phyloP scores from a whole-genome alignment of 2,329 filamentous ascomycete species.

The Epichloe amarillans region DNA sequence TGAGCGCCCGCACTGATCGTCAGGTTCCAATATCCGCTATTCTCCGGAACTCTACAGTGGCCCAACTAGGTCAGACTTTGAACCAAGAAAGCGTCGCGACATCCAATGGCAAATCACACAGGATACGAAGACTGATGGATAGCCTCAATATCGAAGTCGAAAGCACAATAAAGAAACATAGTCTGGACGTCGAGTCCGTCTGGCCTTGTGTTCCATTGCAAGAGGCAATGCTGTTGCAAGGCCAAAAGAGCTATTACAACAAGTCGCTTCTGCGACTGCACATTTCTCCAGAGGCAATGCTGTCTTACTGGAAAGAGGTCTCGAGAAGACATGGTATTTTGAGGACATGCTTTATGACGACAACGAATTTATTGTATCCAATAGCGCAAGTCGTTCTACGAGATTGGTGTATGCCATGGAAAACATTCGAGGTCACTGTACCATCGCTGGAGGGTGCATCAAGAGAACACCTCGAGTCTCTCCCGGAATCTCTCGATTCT shows the following conservation, averaged over 20 bases:
- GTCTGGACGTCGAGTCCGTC: slow-evolving; percentile 36
- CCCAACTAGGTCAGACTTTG: slow-evolving; percentile 36
- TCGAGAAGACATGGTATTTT: slow-evolving; percentile 59
- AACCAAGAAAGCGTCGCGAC: not conserved
- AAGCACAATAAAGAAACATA: slow-evolving; percentile 6
- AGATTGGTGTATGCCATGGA: slow-evolving; percentile 28
- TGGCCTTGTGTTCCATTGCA: slow-evolving; percentile 79
- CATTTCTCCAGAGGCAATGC: slow-evolving; percentile 35
- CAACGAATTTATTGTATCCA: slow-evolving; percentile 43
- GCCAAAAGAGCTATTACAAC: slow-evolving; percentile 54
- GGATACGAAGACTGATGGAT: slow-evolving; percentile 14
- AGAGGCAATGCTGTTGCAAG: slow-evolving; percentile 63
- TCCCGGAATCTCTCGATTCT: slow-evolving; percentile 30
- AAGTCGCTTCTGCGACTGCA: slow-evolving; percentile 50
- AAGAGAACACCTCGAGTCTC: slow-evolving; percentile 24
- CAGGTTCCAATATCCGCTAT: slow-evolving; percentile 54
- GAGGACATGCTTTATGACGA: slow-evolving; percentile 61
- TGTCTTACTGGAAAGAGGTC: slow-evolving; percentile 48
- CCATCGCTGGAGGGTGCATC: slow-evolving; percentile 24
- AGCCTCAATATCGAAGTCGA: slow-evolving; percentile 1
- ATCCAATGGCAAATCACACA: not conserved
- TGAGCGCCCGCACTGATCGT: slow-evolving; percentile 33
- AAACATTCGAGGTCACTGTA: slow-evolving; percentile 17
- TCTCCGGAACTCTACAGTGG: slow-evolving; percentile 54
- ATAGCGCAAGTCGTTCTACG: slow-evolving; percentile 61